A percentile compares a stretch with the other conserved stretches of the same genome.
phyloP scores from a whole-genome alignment of 306 rosid species.

The Cicer cuneatum region DNA sequence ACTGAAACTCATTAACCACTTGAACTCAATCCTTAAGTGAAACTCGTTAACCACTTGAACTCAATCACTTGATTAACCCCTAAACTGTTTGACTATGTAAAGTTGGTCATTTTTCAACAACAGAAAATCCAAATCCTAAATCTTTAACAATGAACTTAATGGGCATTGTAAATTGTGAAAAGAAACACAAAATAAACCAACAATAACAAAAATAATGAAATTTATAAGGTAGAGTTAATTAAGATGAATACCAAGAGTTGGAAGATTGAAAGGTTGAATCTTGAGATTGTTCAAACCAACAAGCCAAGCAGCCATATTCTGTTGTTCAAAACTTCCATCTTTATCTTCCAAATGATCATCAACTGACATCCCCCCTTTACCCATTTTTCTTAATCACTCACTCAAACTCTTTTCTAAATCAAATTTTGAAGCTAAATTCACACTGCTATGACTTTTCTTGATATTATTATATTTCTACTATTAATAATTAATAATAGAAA shows the following conservation, averaged over 20 bases:
- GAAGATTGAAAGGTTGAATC: conserved; percentile 89
- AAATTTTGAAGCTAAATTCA: conserved; percentile 23
- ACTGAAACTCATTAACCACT: no score
- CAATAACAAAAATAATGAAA: background rate
- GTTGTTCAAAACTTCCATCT: conserved; percentile 22
- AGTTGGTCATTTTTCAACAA: background rate
- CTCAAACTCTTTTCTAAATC: conserved; percentile 1
- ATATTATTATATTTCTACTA: background rate
- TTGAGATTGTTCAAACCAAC: conserved; percentile 70
- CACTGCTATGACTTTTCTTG: no score
- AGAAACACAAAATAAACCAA: background rate
- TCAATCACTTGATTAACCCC: no score
- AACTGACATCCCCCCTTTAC: conserved; percentile 71
- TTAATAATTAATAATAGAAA: no score
- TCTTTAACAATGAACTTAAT: background rate
- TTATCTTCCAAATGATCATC: conserved; percentile 48
- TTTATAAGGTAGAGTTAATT: background rate
- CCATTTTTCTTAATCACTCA: conserved; percentile 53
- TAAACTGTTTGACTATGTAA: background rate
- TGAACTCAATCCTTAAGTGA: no score
- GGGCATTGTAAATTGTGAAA: background rate
- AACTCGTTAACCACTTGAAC: no score
- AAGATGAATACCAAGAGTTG: conserved; percentile 64
- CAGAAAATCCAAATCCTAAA: background rate
- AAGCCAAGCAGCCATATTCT: conserved; percentile 96